Conservation (phyloP, 176 grass and related monocot genomes). For the Hordeum marinum region DNA sequence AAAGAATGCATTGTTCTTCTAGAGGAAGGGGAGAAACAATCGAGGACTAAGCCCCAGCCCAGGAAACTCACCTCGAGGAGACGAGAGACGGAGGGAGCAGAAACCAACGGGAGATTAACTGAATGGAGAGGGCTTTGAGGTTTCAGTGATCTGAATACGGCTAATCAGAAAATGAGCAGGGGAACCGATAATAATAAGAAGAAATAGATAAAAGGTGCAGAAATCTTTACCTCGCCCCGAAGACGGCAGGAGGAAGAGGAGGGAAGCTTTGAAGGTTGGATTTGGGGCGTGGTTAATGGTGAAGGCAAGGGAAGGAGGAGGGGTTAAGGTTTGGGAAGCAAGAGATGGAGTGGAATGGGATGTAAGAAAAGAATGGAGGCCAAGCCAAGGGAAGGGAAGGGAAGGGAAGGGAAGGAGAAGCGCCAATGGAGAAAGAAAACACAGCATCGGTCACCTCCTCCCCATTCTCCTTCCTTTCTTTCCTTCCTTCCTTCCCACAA, state of each 20-base stretch:
- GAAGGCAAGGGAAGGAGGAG: conserved; percentile 37
- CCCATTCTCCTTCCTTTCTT: too few species aligned
- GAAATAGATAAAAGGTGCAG: conserved; percentile 5
- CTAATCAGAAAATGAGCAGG: not conserved
- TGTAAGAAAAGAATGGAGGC: conserved; percentile 40
- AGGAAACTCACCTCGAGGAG: conserved; percentile 25
- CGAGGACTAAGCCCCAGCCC: not conserved
- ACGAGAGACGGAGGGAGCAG: not conserved
- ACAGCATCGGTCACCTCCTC: not conserved
- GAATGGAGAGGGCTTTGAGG: not conserved
- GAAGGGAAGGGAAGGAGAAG: too few species aligned
- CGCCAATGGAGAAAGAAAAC: too few species aligned
- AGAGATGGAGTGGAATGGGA: conserved; percentile 45
- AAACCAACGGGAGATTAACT: not conserved
- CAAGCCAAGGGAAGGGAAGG: conserved; percentile 33
- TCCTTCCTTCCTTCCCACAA: not conserved
- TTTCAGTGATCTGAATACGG: not conserved
- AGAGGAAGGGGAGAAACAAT: not conserved
- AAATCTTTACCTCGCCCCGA: conserved; percentile 36
- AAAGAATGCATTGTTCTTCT: not conserved
- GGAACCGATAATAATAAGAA: not conserved
- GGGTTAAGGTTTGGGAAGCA: conserved; percentile 37
- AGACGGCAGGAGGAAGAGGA: conserved; percentile 27
- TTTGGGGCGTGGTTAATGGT: conserved; percentile 52
- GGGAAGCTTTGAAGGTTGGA: conserved; percentile 57